A percentile compares a stretch with the other conserved stretches of the same genome.
Conservation (phyloP, 129 eudicot genomes). For the Scalesia atractyloides region DNA sequence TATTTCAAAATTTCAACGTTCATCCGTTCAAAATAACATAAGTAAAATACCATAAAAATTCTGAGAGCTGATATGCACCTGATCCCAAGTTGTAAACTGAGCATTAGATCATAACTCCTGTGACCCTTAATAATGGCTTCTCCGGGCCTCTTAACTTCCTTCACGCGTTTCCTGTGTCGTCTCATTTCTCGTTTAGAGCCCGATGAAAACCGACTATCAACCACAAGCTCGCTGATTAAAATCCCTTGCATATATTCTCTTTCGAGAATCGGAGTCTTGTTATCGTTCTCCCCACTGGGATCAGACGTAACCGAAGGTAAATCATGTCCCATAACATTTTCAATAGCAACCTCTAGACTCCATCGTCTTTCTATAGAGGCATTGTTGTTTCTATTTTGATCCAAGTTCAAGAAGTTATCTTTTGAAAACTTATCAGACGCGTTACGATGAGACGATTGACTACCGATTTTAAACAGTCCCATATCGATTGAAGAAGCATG, state of each 20-base stretch:
- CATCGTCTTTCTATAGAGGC: constrained; percentile 81
- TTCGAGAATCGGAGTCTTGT: constrained; percentile 67
- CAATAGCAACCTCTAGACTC: constrained; percentile 93
- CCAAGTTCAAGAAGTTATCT: constrained; percentile 19
- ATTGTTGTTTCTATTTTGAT: constrained; percentile 52
- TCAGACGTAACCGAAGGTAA: constrained; percentile 53
- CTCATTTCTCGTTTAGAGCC: constrained; percentile 60
- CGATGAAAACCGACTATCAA: constrained; percentile 53
- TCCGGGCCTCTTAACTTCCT: constrained; percentile 78
- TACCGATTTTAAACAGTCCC: constrained; percentile 70
- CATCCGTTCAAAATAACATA: not conserved
- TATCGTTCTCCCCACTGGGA: constrained; percentile 41
- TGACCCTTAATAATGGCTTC: constrained; percentile 90
- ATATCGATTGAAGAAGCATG: constrained; percentile 84
- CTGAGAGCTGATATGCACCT: constrained; percentile 43
- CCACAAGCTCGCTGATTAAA: constrained; percentile 80
- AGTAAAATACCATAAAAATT: not conserved
- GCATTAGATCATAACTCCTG: constrained; percentile 94
- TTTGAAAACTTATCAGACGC: constrained; percentile 49
- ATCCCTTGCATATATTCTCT: constrained; percentile 99
- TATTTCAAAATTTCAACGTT: constrained; percentile 30
- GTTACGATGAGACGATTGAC: constrained; percentile 40
- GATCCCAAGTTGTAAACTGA: constrained; percentile 96
- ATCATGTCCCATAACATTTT: constrained; percentile 71
- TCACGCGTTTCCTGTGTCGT: constrained; percentile 68